Percentiles rank a stretch among this genome's conserved stretches.
phyloP scores from a whole-genome alignment of 164 flowering plant species.

The Magnolia officinalis region DNA sequence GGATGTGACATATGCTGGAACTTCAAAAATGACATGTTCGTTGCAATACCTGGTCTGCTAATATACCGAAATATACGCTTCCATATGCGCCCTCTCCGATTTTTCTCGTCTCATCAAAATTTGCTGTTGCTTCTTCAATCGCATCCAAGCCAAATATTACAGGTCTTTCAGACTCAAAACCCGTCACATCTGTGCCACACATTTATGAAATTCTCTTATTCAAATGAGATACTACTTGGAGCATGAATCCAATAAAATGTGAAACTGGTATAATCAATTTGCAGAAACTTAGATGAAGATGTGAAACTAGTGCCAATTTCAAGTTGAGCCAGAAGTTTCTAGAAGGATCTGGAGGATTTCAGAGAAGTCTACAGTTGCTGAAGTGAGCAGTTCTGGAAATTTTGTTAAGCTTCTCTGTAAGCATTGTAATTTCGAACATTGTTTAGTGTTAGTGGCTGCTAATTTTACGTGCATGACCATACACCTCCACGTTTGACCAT shows the following conservation, averaged over 20 bases:
- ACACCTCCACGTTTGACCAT: no score
- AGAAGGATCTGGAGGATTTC: no score
- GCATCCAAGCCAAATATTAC: constrained; percentile 37
- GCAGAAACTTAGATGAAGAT: no score
- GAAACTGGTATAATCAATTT: no score
- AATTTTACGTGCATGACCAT: no score
- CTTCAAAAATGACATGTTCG: neutral
- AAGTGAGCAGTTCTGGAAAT: no score
- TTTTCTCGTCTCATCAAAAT: constrained; percentile 45
- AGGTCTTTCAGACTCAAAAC: constrained; percentile 56
- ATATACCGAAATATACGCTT: constrained; percentile 49
- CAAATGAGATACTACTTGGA: neutral
- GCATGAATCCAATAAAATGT: neutral
- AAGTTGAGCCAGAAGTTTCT: no score
- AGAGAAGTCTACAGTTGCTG: no score
- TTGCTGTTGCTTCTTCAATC: constrained; percentile 48
- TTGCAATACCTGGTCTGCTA: constrained; percentile 39
- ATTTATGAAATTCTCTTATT: neutral
- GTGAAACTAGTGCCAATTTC: no score
- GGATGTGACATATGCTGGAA: neutral
- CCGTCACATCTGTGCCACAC: constrained; percentile 33
- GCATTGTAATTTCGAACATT: no score
- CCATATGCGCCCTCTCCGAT: constrained; percentile 71
- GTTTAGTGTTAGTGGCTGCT: no score
- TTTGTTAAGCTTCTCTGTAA: no score